These are phyloP conservation scores for Henningerozyma blattae DNA, from an alignment of 805 yeast species.

Conservation along the genomic window DNA sequence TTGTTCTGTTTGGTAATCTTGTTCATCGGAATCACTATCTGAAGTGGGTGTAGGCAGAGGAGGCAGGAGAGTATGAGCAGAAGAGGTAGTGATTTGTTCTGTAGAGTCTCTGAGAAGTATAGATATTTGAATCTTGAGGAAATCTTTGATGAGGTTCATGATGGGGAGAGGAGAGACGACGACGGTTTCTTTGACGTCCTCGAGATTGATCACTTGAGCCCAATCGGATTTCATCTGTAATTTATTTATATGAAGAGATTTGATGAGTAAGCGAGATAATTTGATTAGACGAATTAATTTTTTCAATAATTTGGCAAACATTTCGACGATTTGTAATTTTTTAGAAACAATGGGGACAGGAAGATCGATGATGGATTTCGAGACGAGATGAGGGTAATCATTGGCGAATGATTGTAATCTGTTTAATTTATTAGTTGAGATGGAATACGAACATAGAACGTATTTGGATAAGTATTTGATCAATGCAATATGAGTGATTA, in stretches of 20 bases:
- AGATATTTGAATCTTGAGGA: conserved; percentile 3
- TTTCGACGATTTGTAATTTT: conserved; percentile 42
- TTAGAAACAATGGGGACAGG: conserved; percentile 39
- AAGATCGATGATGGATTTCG: conserved; percentile 30
- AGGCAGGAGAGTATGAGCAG: neutral
- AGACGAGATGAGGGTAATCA: conserved; percentile 35
- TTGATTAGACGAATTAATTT: conserved; percentile 42
- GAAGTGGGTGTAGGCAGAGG: neutral
- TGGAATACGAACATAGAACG: conserved; percentile 32
- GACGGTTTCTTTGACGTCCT: conserved; percentile 2
- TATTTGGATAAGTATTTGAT: conserved; percentile 51
- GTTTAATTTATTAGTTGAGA: conserved; percentile 32
- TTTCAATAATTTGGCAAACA: conserved; percentile 40
- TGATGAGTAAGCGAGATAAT: conserved; percentile 21
- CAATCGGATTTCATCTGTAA: conserved; percentile 9
- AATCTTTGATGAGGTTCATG: conserved; percentile 8
- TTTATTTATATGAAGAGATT: neutral
- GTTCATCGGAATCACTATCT: neutral
- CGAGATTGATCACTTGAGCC: neutral
- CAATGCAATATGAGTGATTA: conserved; percentile 41
- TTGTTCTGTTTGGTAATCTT: conserved; percentile 1
- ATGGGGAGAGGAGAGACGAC: conserved; percentile 7
- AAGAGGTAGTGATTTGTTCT: neutral
- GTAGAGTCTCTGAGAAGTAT: neutral
- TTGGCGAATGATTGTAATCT: conserved; percentile 41